Percentiles rank a stretch among this genome's conserved stretches.
phyloP scores from a whole-genome alignment of 2,329 filamentous ascomycete species.

The Pseudopyricularia cyperi region DNA sequence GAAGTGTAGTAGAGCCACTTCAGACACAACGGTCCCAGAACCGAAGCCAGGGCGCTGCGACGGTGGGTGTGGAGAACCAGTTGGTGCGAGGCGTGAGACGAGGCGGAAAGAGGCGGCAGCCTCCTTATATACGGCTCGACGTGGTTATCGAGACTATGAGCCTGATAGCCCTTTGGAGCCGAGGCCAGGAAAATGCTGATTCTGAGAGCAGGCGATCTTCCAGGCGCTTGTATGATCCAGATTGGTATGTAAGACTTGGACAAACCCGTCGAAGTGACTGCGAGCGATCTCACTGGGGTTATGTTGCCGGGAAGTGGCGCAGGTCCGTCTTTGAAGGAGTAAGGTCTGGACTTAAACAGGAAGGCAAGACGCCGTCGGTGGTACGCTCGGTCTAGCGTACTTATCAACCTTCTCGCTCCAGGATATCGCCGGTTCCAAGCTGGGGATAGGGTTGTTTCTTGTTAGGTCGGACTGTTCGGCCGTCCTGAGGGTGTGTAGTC shows the following conservation, averaged over 20 bases:
- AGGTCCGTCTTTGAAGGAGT: background rate
- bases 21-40: background rate
- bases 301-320: background rate
- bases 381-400: background rate
- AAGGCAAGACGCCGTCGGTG: background rate
- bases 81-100: background rate
- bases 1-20: background rate
- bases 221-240: background rate
- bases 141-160: background rate
- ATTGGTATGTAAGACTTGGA: background rate
- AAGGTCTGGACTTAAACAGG: background rate
- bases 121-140: background rate
- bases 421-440: conserved; percentile 1
- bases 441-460: background rate
- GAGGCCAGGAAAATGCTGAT: background rate
- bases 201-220: background rate
- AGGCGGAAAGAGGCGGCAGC: background rate
- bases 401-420: background rate
- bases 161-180: background rate
- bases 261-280: background rate
- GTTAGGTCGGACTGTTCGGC: background rate
- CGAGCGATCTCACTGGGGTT: background rate
- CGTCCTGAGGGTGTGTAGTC: background rate
- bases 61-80: background rate
- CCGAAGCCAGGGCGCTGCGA: background rate